These are phyloP conservation scores for Solioccasus polychromus DNA, from an alignment of 768 basidiomycete species.

Conservation along the genomic window DNA sequence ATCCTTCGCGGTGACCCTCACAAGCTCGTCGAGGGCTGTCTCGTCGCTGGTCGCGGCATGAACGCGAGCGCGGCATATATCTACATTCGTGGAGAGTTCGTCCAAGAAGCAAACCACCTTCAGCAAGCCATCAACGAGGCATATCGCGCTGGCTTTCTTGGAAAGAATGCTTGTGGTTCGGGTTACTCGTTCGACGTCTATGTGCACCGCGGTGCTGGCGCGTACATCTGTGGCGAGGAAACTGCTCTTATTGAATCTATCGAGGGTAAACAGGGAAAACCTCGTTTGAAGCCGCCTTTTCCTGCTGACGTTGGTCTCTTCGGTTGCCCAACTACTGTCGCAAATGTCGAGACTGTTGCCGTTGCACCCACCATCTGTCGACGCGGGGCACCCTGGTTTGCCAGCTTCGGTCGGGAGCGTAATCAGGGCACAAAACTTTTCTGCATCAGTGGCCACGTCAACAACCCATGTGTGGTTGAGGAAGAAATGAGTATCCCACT, in stretches of 20 bases:
- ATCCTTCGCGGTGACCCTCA: conserved; percentile 98
- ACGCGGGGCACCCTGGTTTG: conserved; percentile 88
- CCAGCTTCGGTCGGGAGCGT: conserved; percentile 83
- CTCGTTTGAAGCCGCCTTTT: conserved; percentile 96
- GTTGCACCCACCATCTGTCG: conserved; percentile 96
- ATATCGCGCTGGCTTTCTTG: conserved; percentile 84
- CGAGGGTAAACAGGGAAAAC: conserved; percentile 98
- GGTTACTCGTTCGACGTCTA: conserved; percentile 98
- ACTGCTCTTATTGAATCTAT: conserved; percentile 96
- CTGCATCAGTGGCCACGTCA: conserved; percentile 96
- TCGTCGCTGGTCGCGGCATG: conserved; percentile 96
- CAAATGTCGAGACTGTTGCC: conserved; percentile 97
- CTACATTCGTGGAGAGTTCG: conserved; percentile 98
- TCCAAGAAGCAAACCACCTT: conserved; percentile 90
- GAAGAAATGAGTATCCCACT: conserved; percentile 99
- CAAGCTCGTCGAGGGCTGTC: conserved; percentile 96
- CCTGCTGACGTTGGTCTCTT: conserved; percentile 98
- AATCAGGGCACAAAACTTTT: conserved; percentile 97
- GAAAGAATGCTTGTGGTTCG: conserved; percentile 87
- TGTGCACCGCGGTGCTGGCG: conserved; percentile 96
- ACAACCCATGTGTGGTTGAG: conserved; percentile 96
- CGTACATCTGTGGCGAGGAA: conserved; percentile 99
- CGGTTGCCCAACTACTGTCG: conserved; percentile 95
- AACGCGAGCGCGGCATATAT: conserved; percentile 99
- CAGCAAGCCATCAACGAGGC: conserved; percentile 96